Evolutionary conservation across 768 basidiomycete genomes (phyloP).

Genomic region (Lactifluus hygrophoroides): DNA sequence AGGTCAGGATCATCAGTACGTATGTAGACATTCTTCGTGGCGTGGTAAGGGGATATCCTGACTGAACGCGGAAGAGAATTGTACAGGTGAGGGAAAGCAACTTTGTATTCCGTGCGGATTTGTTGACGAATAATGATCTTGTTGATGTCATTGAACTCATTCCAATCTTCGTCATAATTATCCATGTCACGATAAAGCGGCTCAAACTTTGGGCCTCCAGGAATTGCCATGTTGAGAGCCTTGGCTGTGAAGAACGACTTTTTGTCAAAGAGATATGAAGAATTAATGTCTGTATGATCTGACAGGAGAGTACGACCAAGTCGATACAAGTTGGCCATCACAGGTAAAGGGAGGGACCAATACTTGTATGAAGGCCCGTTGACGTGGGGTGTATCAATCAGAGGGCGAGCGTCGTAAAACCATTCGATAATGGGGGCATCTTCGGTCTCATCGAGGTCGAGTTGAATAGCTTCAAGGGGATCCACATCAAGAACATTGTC

Average conservation of each 20-base stretch:
- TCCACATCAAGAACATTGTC: slow-evolving; percentile 99
- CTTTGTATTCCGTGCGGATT: slow-evolving; percentile 97
- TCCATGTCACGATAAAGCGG: slow-evolving; percentile 97
- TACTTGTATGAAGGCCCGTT: slow-evolving; percentile 91
- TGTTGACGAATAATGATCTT: slow-evolving; percentile 99
- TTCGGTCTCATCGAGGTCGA: slow-evolving; percentile 90
- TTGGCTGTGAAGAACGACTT: slow-evolving; percentile 98
- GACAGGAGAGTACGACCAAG: slow-evolving; percentile 90
- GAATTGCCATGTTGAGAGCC: slow-evolving; percentile 93
- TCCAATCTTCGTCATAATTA: slow-evolving; percentile 97
- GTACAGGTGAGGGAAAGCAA: slow-evolving; percentile 97
- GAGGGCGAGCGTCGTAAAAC: slow-evolving; percentile 97
- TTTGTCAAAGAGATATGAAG: slow-evolving; percentile 93
- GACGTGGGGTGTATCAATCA: slow-evolving; percentile 81
- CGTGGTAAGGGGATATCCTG: slow-evolving; percentile 84
- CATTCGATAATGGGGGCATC: slow-evolving; percentile 89
- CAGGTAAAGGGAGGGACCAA: slow-evolving; percentile 87
- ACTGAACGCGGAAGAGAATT: slow-evolving; percentile 96
- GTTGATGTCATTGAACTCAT: slow-evolving; percentile 99
- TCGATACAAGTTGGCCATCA: slow-evolving; percentile 96
- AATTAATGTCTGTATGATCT: slow-evolving; percentile 85
- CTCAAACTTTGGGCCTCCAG: slow-evolving; percentile 98
- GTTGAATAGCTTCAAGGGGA: slow-evolving; percentile 93
- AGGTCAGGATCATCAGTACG: slow-evolving; percentile 99
- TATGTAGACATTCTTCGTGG: slow-evolving; percentile 96